A percentile compares a stretch with the other conserved stretches of the same genome.
These are phyloP conservation scores for Epichloe brachyelytri DNA, from an alignment of 2,329 filamentous ascomycete species.

Conservation along the genomic window DNA sequence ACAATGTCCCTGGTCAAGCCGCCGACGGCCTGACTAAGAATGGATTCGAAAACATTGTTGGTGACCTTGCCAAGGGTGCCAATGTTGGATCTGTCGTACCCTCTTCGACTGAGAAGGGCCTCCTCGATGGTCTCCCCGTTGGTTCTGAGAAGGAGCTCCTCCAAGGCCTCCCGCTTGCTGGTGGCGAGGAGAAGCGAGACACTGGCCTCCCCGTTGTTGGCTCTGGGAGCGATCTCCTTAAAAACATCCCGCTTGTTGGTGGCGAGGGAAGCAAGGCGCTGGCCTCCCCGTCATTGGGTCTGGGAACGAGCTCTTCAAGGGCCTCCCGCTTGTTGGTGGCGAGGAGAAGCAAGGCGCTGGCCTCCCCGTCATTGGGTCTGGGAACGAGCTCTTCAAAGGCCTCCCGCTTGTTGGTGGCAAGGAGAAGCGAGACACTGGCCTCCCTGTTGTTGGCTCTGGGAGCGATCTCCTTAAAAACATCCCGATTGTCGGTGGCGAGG, in stretches of 20 bases:
- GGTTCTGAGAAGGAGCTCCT: not conserved
- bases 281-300: not conserved
- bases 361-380: not conserved
- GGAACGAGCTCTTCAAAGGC: not conserved
- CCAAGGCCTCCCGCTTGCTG: not conserved
- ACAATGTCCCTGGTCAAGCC: not conserved
- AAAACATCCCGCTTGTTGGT: not conserved
- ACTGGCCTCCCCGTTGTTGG: not conserved
- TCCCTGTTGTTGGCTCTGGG: not conserved
- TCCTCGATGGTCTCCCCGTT: not conserved
- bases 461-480: not conserved
- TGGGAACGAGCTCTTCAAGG: not conserved
- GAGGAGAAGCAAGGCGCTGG: too few species aligned
- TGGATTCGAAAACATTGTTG: not conserved
- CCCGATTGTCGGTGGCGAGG: not conserved
- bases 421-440: too few species aligned
- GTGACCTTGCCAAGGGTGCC: not conserved
- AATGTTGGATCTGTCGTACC: not conserved
- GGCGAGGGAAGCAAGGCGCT: too few species aligned
- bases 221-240: not conserved
- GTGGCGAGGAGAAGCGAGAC: not conserved
- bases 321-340: not conserved
- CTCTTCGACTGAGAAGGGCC: not conserved
- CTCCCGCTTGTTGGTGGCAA: too few species aligned
- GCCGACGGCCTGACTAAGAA: too few species aligned